Evolutionary conservation across 441 rosid genomes (phyloP).

Genomic region (Bocquillonia castaneifolia): DNA sequence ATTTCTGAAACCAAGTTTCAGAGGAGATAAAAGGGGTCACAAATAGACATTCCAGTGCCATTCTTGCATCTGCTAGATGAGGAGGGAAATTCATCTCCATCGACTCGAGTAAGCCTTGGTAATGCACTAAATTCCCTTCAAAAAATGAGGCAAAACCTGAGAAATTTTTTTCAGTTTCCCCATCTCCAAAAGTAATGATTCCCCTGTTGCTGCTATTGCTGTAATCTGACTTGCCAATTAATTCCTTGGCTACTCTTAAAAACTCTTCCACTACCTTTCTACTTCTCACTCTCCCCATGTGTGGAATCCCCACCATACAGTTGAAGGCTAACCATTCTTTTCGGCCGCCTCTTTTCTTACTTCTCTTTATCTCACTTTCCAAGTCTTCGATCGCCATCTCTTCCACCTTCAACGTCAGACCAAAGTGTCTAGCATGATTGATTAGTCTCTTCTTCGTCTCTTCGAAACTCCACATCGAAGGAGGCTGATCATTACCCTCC

Average conservation of each 20-base stretch:
- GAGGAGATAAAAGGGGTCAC: constrained; percentile 30
- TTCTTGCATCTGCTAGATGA: constrained; percentile 31
- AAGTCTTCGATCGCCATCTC: constrained; percentile 30
- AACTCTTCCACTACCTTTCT: constrained; percentile 30
- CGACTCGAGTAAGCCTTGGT: constrained; percentile 32
- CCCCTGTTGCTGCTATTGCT: constrained; percentile 17
- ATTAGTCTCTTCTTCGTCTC: constrained; percentile 30
- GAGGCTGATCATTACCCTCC: constrained; percentile 2
- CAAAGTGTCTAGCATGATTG: constrained; percentile 25
- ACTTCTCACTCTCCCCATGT: constrained; percentile 35
- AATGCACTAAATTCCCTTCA: constrained; percentile 24
- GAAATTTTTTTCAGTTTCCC: constrained; percentile 19
- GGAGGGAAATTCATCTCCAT: constrained; percentile 28
- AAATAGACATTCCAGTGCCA: constrained; percentile 40
- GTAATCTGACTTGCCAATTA: not conserved
- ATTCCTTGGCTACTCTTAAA: constrained; percentile 23
- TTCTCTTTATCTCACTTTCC: constrained; percentile 23
- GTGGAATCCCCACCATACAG: constrained; percentile 38
- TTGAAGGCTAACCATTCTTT: constrained; percentile 37
- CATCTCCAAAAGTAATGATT: constrained; percentile 31
- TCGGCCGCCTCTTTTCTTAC: constrained; percentile 16
- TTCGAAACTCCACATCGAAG: constrained; percentile 24
- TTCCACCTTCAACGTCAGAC: constrained; percentile 26
- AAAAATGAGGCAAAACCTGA: constrained; percentile 30
- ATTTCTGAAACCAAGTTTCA: constrained; percentile 18